Base-by-base conservation (phyloP, 805 yeast species). In the Lipomyces lipofer region DNA sequence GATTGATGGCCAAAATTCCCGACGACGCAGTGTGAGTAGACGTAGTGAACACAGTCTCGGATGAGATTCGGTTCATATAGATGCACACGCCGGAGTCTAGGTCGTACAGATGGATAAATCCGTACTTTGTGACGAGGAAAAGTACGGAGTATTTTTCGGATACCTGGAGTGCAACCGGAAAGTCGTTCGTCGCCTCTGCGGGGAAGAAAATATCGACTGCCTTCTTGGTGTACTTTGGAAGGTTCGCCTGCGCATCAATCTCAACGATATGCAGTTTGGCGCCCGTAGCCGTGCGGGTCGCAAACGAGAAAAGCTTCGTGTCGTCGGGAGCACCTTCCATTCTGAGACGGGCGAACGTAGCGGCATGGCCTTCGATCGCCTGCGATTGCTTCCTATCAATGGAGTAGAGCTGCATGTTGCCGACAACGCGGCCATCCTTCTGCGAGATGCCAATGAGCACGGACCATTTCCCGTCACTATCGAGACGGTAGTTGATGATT, bases 331-430 rank as follows among this genome's bases (percentile, higher is more conserved):
- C 88, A 51, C 89, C 89, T 49, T 82, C 86, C 64, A 92, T 76
- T 58, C 82, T 78, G 60, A 94, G 75, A 56, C 78, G 76, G 51
- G 96, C 89, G 74, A 94, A 94, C 39, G 83, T 82, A 56, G 96
- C 94, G 52, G 95, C 98, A 72, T 94, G 99, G 66, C 99, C 99
- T 68, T 94, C 98, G 65, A 94, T 88, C 19, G 96, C 91, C 75
- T 94, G 99, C 12, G 97, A 91, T 36, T 92, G 88, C 68, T 87
- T 86, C 74, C 98, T 84, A 50, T 85, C 82, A 69, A 85, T 86
- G 56, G 96, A 86, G 73, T 76, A 94, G 59, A 94, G 81, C 76
- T 94, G 99, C 69, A 92, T 87, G 73, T 88, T 95, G 69, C 99
- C 99, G 30, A 89, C 97, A 63, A 94, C 88, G 66, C 95, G 83